These are phyloP conservation scores for Botryotinia calthae DNA, from an alignment of 2,329 filamentous ascomycete genomes.

Conservation along the genomic window DNA sequence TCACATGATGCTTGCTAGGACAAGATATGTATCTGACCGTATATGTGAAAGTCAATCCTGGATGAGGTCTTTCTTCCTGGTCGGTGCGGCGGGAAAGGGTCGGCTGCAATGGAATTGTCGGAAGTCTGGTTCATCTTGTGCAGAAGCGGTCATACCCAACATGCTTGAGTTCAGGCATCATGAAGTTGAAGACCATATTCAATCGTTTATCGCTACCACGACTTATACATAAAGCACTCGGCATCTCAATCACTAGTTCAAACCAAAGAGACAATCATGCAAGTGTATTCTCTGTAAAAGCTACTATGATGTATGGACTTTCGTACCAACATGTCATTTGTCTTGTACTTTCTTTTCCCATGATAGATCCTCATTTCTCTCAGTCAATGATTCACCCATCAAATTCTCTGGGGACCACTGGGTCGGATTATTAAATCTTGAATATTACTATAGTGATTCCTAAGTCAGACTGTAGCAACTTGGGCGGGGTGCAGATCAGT, in stretches of 20 bases:
- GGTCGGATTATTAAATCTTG: neutral
- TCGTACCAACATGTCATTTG: neutral
- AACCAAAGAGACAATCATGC: neutral
- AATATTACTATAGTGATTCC: neutral
- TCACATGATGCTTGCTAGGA: neutral
- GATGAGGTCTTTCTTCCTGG: neutral
- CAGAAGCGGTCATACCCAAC: neutral
- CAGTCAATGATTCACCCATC: neutral
- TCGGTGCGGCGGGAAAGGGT: neutral
- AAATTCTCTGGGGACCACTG: neutral
- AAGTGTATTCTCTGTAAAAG: neutral
- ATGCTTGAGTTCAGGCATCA: neutral
- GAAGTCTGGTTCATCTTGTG: neutral
- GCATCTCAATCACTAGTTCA: neutral
- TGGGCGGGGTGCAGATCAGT: neutral
- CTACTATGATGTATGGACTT: neutral
- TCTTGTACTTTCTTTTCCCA: neutral
- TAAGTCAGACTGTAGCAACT: neutral
- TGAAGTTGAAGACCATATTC: neutral
- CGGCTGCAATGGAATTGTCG: neutral
- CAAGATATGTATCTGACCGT: neutral
- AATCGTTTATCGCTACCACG: neutral
- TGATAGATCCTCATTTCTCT: neutral
- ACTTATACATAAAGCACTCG: neutral
- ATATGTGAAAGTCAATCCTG: neutral